Conservation (phyloP, 192 early-diverging fungal species). For the Podila epicladia region DNA sequence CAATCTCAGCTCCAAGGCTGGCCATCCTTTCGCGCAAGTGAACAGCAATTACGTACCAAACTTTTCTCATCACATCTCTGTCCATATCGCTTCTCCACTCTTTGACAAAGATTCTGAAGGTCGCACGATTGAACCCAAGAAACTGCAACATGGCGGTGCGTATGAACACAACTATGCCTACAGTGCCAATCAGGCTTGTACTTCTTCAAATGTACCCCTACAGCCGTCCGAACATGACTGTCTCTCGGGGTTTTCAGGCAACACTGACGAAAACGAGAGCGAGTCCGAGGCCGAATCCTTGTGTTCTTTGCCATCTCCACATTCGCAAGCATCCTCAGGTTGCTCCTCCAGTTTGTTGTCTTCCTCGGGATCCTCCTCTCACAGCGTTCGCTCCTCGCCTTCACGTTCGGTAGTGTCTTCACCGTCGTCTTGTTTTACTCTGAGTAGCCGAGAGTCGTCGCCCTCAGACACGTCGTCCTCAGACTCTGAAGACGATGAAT, state of each 20-base stretch:
- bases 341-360: background rate
- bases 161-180: background rate
- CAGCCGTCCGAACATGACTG: too few relatives aligned
- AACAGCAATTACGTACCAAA: too few relatives aligned
- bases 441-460: background rate
- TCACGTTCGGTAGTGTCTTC: background rate
- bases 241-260: too few relatives aligned
- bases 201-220: too few relatives aligned
- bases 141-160: background rate
- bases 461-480: too few relatives aligned
- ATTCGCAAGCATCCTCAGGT: background rate
- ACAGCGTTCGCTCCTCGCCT: background rate
- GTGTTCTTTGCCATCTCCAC: too few relatives aligned
- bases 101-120: background rate
- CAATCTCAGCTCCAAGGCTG: background rate
- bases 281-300: too few relatives aligned
- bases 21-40: background rate
- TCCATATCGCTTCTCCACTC: background rate
- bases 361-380: background rate
- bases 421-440: background rate
- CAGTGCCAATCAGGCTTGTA: too few relatives aligned
- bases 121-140: background rate
- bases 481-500: background rate
- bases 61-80: background rate
- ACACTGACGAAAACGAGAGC: too few relatives aligned